A percentile compares a stretch with the other conserved stretches of the same genome.
Evolutionary conservation across 257 asterid genomes (phyloP).

Genomic region (Solanum ahanhuiri): DNA sequence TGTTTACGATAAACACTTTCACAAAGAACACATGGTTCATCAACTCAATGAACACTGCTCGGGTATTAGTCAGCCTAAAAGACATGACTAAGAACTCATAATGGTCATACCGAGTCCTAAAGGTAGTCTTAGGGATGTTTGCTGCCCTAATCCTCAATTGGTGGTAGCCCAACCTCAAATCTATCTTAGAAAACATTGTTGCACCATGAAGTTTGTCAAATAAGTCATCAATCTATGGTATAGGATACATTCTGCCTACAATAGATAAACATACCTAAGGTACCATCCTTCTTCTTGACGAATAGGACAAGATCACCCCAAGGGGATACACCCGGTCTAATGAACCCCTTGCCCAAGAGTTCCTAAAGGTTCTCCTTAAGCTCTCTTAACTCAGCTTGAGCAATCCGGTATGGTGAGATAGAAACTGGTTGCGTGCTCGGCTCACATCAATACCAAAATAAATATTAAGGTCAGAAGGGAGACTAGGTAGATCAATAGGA

Average conservation of each 20-base stretch:
- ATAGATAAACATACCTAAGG: neutral
- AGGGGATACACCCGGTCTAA: no score
- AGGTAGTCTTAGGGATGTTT: neutral
- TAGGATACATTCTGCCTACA: neutral
- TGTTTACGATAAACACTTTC: no score
- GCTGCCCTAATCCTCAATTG: neutral
- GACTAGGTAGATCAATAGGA: neutral
- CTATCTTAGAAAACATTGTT: neutral
- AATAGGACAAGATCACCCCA: neutral
- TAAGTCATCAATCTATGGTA: neutral
- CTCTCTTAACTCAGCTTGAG: neutral
- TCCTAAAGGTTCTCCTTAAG: neutral
- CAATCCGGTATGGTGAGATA: neutral
- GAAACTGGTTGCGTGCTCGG: neutral
- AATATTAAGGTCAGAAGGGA: neutral
- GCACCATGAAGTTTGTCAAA: neutral
- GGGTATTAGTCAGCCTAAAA: no score
- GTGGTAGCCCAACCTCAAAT: neutral
- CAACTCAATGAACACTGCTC: no score
- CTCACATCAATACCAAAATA: neutral
- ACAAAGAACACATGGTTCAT: no score
- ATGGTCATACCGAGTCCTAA: neutral
- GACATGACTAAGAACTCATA: no score
- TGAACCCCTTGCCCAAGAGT: no score
- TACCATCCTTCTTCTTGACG: neutral